phyloP scores from a whole-genome alignment of 768 basidiomycete species.

The Scleroderma citrinum region DNA sequence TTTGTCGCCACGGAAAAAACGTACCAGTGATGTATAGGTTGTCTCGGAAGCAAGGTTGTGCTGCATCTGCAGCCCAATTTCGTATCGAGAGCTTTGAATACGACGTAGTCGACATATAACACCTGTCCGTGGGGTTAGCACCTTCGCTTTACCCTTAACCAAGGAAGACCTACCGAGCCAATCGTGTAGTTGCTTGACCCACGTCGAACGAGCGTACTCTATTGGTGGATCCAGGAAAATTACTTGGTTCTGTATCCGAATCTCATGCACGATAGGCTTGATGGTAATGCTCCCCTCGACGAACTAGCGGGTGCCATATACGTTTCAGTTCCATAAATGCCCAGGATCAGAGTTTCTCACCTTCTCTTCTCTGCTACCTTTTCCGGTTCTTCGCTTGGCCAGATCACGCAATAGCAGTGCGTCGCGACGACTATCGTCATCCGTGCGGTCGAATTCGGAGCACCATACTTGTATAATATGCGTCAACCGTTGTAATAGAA shows the following conservation, averaged over 20 bases:
- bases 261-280: constrained; percentile 89
- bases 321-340: background rate
- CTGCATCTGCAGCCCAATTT: constrained; percentile 93
- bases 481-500: constrained; percentile 67
- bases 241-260: constrained; percentile 97
- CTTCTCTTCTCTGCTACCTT: constrained; percentile 76
- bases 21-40: constrained; percentile 78
- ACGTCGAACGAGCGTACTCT: constrained; percentile 85
- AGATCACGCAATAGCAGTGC: constrained; percentile 45
- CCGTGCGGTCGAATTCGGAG: constrained; percentile 71
- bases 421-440: constrained; percentile 62
- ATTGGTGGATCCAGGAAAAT: constrained; percentile 98
- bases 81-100: constrained; percentile 94
- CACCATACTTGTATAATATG: constrained; percentile 87
- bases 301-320: constrained; percentile 36
- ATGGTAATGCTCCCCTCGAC: constrained; percentile 70
- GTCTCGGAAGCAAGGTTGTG: constrained; percentile 56
- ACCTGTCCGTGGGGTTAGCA: constrained; percentile 35
- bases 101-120: constrained; percentile 81
- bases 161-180: constrained; percentile 58
- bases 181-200: constrained; percentile 86
- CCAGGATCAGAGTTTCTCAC: constrained; percentile 28
- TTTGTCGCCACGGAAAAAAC: constrained; percentile 14
- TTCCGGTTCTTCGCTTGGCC: constrained; percentile 62
- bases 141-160: background rate